Evolutionary conservation across 164 flowering plant genomes (phyloP).

Genomic region (Kingdonia uniflora): DNA sequence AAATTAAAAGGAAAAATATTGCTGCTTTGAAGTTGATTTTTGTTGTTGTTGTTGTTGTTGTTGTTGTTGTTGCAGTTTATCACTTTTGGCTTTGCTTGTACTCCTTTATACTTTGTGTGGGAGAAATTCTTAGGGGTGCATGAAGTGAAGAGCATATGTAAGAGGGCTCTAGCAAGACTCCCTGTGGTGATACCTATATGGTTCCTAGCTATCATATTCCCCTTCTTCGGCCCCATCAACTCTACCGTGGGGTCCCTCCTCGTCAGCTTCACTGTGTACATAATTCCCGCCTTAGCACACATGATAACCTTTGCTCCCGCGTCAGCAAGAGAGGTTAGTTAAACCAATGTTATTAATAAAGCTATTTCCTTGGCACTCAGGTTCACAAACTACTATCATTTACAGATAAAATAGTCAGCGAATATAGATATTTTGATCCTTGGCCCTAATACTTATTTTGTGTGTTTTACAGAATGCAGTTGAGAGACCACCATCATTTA

Average conservation of each 20-base stretch:
- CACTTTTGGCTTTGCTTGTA: too few species aligned
- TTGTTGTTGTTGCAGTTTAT: too few species aligned
- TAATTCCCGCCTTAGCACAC: too few species aligned
- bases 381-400: too few species aligned
- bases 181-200: slow-evolving; percentile 66
- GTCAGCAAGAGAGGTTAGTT: slow-evolving; percentile 22
- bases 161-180: slow-evolving; percentile 48
- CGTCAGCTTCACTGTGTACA: slow-evolving; percentile 30
- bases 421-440: not conserved
- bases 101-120: slow-evolving; percentile 7
- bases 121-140: too few species aligned
- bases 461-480: slow-evolving; percentile 51
- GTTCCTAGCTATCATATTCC: slow-evolving; percentile 27
- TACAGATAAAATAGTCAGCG: too few species aligned
- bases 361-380: too few species aligned
- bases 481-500: slow-evolving; percentile 53
- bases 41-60: too few species aligned
- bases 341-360: too few species aligned
- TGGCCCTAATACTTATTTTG: not conserved
- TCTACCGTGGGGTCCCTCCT: slow-evolving; percentile 28
- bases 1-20: too few species aligned
- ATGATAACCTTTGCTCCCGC: slow-evolving; percentile 14
- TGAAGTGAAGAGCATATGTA: slow-evolving; percentile 2
- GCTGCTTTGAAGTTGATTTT: too few species aligned
- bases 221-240: slow-evolving; percentile 29